Evolutionary conservation across 2,329 filamentous ascomycete genomes (phyloP), one percentile per base, ranked within the genome.

Genomic region (Aspergillus glaucus): DNA sequence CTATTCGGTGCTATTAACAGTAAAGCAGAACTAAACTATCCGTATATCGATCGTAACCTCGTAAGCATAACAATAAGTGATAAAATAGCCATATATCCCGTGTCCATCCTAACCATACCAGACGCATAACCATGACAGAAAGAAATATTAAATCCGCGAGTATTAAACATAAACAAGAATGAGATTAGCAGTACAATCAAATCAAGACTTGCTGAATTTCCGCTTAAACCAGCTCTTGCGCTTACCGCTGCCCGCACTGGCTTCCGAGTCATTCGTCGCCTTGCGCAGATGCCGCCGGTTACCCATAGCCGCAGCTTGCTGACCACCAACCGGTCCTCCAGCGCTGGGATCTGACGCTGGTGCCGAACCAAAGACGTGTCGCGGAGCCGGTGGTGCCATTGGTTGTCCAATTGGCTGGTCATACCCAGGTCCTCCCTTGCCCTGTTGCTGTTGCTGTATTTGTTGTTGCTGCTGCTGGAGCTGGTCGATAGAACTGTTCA

Each of bases 401-500:
- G 26, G 26, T 30, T 30, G 26, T 30, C 9, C 26, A 9, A 30
- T 30, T 30, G 26, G 64, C 63, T 50, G 64, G 51, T 74, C 67
- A 0, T 72, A 71, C 12, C 59, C 63, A 28, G 62, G 65, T 10
- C 75, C 75, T 2, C 75, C 75, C 22, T 65, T 69, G 86, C 85
- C 59, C 88, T 88, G 54, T 78, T 70, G 58, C 44, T 67, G 64
- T 58, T 69, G 52, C 55, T 66, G 57, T 56, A 62, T 60, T 45
- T 66, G 54, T 47, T 60, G 62, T 43, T 68, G 65, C 45, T 83
- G 65, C 45, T 83, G 79, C 50, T 77, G 73, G 21, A 84, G 75
- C 53, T 88, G 84, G 64, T 95, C 88, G 58, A 94, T 81, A 1
- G 89, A 95, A 72, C 88, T 94, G 71, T 95, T 95, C 64, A 95